Conservation (phyloP, 495 filamentous ascomycete genomes). For the Penicillium turbatum region DNA sequence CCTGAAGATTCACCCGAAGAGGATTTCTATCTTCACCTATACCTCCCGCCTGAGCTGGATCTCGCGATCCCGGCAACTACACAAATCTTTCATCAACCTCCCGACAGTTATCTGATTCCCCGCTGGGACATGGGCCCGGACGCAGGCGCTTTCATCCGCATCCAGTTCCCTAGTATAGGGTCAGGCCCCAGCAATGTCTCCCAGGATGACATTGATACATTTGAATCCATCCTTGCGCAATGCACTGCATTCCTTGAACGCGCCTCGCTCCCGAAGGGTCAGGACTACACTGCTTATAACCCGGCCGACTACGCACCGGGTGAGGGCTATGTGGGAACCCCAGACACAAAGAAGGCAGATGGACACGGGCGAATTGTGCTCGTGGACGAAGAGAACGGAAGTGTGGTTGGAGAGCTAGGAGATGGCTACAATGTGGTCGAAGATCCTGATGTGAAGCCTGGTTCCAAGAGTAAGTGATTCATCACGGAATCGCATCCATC, state of each 20-base stretch:
- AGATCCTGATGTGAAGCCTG: constrained; percentile 63
- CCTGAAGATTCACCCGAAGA: constrained; percentile 74
- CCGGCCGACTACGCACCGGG: constrained; percentile 74
- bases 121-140: constrained; percentile 88
- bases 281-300: constrained; percentile 59
- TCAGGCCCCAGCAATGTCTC: constrained; percentile 57
- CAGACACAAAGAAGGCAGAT: constrained; percentile 36
- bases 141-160: constrained; percentile 80
- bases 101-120: constrained; percentile 83
- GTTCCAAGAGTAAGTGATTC: constrained; percentile 71
- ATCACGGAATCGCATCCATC: background rate
- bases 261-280: constrained; percentile 56
- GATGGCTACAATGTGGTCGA: constrained; percentile 80
- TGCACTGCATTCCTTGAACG: constrained; percentile 91
- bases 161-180: constrained; percentile 78
- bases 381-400: constrained; percentile 91
- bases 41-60: constrained; percentile 90
- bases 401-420: constrained; percentile 84
- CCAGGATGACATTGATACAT: constrained; percentile 92
- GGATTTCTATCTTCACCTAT: constrained; percentile 92
- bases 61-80: constrained; percentile 86
- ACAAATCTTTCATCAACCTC: constrained; percentile 91
- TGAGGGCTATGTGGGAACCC: constrained; percentile 60
- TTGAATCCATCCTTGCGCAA: constrained; percentile 93
- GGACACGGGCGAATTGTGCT: constrained; percentile 79